Base-by-base conservation (phyloP, 495 filamentous ascomycete species). In the Neurospora cerealis region DNA sequence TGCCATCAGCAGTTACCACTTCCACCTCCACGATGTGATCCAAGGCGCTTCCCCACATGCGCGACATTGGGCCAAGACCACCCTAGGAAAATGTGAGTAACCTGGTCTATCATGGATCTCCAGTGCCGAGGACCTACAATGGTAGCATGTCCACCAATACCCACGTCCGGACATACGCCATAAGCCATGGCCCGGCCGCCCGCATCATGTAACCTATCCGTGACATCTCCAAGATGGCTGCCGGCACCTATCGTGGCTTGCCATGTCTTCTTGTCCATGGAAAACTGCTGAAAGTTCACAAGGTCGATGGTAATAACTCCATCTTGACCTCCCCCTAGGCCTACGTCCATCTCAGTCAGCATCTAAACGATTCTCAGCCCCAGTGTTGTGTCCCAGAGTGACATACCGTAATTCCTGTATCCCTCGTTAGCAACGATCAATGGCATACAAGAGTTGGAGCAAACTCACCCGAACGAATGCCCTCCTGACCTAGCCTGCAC, bases 401-500 rank as follows among this genome's bases (percentile, higher is more conserved):
- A 72, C 78, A 70, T 78, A 82, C 82, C 81, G 62, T 79, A 81
- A 70, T 83, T 82, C 69, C 80, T 83, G 46, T 2, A 19, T 5
- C 2, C 0, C 17, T 11, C 15, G 70, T 78, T 72, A 79, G 76
- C 71, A 62, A 73, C 34, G 1, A 54, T 41, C 10, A 11, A 40
- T 8, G 5, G 3, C 41, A 39, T 69, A n/a, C 5, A 10, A 28
- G n/a, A 24, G 5, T 1, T 2, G 4, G 4, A 62, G 28, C 40
- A 28, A 36, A 71, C 84, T 73, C 74, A 86, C 84, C 79, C 84
- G 81, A 91, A 93, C 17, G 90, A 92, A 78, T 94, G 93, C 1
- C 93, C 93, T 17, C 93, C 93, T 46, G 88, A 89, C 75, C 86
- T 88, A 11, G 92, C 84, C 74, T 93, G 91, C 28, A 94, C 90